phyloP scores from a whole-genome alignment of 768 basidiomycete species.

The Tylopilus cervinicoccineus region DNA sequence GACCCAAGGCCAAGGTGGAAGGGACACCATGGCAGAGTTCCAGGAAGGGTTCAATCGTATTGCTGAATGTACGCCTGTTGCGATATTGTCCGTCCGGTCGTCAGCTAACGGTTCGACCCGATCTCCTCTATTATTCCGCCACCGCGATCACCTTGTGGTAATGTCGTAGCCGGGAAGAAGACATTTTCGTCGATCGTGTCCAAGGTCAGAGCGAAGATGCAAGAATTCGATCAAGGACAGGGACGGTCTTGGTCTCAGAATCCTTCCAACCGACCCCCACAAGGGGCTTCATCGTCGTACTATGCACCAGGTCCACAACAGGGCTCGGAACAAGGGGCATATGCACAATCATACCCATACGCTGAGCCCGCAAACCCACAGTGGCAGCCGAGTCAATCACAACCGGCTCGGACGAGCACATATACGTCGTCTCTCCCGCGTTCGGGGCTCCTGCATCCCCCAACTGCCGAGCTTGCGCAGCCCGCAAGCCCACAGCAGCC shows the following conservation, averaged over 20 bases:
- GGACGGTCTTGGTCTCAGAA: constrained; percentile 17
- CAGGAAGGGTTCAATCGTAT: constrained; percentile 72
- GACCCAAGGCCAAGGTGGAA: constrained; percentile 21
- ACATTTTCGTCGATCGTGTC: constrained; percentile 68
- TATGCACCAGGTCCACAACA: neutral
- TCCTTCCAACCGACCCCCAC: neutral
- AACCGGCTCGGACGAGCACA: constrained; percentile 4
- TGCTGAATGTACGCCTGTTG: constrained; percentile 62
- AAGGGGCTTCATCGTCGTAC: neutral
- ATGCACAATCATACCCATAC: constrained; percentile 4
- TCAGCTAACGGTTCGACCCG: neutral
- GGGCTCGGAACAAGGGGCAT: neutral
- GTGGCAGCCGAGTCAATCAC: constrained; percentile 7
- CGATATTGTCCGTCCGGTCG: neutral
- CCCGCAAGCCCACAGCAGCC: constrained; percentile 14
- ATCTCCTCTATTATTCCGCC: too few relatives aligned
- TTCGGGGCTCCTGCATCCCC: constrained; percentile 5
- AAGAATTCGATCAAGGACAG: constrained; percentile 63
- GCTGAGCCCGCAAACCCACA: neutral
- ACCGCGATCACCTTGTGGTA: too few relatives aligned
- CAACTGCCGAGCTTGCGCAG: neutral
- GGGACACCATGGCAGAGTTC: constrained; percentile 61
- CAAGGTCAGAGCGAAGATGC: constrained; percentile 81
- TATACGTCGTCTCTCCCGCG: constrained; percentile 12
- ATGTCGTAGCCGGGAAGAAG: constrained; percentile 68